Evolutionary conservation across 495 filamentous ascomycete genomes (phyloP), one percentile per base, ranked within the genome.

Genomic region (Penicillium lividum): DNA sequence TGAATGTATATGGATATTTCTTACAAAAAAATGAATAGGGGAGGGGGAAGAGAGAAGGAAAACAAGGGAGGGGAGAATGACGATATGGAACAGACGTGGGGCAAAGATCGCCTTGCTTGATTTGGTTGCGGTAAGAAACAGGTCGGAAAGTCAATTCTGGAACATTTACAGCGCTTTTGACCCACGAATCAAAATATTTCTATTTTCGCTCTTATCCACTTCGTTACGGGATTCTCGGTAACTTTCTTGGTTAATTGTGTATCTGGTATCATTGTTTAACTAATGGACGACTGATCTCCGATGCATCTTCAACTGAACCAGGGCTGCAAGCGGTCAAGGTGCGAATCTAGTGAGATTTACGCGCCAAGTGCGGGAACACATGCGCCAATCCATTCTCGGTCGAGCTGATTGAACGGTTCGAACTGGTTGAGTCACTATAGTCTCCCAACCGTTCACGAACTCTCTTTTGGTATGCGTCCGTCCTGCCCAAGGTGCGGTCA

Each of bases 401-500:
- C 43, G 50, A 53, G 56, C 57, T 53, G 44, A 49, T 48, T 48
- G 27, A 31, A 18, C 44, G 28, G 22, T 16, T 25, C 10, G 31
- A 40, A 16, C 57, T 25, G 7, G 40, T 36, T 47, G 53, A 31
- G 43, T 46, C 42, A 49, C 47, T 53, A 16, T 51, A 51, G 28
- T 65, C 54, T 3, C 64, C 69, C 42, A 84, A 58, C 28, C 72
- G 63, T 44, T 74, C 64, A 31, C 72, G 70, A 6, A 82, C 69
- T 42, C 73, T 66, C 30, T 75, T 60, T 36, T 74, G 61, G 62
- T 84, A 81, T 13, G 74, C 70, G 51, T 76, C 71, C 7, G 79
- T 77, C 22, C 84, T 57, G 8, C 71, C 73, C 48, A 86, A 64
- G 15, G 78, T 75, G 44, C 73, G 73, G 54, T 84, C 82, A 25